Percentiles rank a stretch among this genome's conserved stretches.
phyloP scores from a whole-genome alignment of 306 rosid genomes.

The Cucurbita argyrosperma region DNA sequence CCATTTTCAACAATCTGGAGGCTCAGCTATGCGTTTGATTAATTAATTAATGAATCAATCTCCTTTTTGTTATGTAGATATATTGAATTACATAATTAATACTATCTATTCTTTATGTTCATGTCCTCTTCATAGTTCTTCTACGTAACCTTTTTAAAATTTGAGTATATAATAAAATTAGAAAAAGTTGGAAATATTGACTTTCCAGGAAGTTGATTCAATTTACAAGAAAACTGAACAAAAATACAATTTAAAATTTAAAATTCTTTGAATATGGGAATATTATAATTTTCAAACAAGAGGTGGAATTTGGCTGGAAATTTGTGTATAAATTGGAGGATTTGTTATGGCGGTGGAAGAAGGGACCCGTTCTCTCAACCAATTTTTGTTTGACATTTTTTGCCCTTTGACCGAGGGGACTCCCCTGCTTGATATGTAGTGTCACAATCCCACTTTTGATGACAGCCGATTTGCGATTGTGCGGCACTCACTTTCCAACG shows the following conservation, averaged over 20 bases:
- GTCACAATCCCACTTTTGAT: no score
- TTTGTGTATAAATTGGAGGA: not conserved
- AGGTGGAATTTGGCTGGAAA: not conserved
- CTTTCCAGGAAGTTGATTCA: not conserved
- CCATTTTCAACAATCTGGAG: conserved; percentile 58
- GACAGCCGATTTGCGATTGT: no score
- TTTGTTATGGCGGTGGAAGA: conserved; percentile 1
- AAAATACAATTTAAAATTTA: not conserved
- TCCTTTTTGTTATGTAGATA: not conserved
- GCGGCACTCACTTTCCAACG: no score
- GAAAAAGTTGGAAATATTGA: not conserved
- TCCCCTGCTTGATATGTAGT: no score
- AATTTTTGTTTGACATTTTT: no score
- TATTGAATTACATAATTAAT: not conserved
- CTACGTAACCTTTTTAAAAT: not conserved
- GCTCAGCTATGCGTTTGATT: conserved; percentile 18
- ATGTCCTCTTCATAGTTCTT: not conserved
- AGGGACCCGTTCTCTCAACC: not conserved
- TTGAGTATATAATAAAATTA: not conserved
- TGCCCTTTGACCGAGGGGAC: not conserved
- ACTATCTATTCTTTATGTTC: not conserved
- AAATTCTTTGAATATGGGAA: not conserved
- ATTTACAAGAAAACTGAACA: not conserved
- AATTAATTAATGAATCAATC: not conserved
- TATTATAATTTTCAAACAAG: not conserved